phyloP scores from a whole-genome alignment of 2,329 filamentous ascomycete species.

The Dactylonectria macrodidyma region DNA sequence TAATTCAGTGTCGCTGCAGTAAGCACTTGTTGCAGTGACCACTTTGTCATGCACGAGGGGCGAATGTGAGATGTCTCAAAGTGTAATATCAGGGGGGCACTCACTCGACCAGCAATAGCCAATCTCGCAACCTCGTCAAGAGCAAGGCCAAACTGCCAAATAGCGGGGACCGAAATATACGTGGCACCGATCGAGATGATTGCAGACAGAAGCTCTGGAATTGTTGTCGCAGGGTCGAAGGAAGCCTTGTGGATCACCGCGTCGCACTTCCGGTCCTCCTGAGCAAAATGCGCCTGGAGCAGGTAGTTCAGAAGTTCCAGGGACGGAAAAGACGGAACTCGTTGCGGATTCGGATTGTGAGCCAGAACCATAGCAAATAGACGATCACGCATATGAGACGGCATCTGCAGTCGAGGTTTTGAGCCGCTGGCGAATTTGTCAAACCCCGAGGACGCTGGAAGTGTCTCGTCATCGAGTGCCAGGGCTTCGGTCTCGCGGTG shows the following conservation, averaged over 20 bases:
- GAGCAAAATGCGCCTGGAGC: conserved; percentile 37
- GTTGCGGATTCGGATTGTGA: conserved; percentile 36
- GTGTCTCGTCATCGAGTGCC: conserved; percentile 23
- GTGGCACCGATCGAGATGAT: conserved; percentile 43
- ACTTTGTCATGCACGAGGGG: not conserved
- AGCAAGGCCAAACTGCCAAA: conserved; percentile 46
- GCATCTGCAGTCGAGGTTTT: conserved; percentile 24
- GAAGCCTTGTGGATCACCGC: conserved; percentile 40
- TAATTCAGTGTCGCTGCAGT: not conserved
- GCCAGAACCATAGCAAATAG: conserved; percentile 45
- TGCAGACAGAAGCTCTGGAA: conserved; percentile 39
- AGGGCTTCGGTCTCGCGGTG: conserved; percentile 22
- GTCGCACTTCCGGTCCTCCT: conserved; percentile 39
- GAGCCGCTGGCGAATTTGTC: conserved; percentile 15
- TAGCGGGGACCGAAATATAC: conserved; percentile 34
- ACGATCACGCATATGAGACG: conserved; percentile 39
- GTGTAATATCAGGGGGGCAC: conserved; percentile 2
- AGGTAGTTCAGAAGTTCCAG: conserved; percentile 40
- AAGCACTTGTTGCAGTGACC: not conserved
- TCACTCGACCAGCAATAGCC: conserved; percentile 37
- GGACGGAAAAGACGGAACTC: conserved; percentile 45
- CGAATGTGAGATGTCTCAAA: not conserved
- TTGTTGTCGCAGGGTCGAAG: conserved; percentile 34
- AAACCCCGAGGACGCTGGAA: conserved; percentile 13
- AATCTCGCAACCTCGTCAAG: conserved; percentile 38